Base-by-base conservation (phyloP, 768 basidiomycete genomes). In the Cyclocybe cylindracea region DNA sequence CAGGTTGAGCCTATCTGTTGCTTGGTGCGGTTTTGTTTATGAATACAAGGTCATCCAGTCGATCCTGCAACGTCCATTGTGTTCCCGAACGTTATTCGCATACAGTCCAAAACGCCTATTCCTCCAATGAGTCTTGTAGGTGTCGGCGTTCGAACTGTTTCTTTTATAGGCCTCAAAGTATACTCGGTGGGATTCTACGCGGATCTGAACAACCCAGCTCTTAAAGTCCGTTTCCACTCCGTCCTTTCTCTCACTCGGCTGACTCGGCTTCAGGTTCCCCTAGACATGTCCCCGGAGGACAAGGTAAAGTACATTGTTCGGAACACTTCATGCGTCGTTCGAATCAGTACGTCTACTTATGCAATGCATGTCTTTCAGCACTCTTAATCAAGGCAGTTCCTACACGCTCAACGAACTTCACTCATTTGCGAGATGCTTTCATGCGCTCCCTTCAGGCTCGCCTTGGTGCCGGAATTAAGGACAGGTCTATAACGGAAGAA, bases 101-200 rank as follows among this genome's bases (percentile, higher is more conserved):
- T 90, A 16, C 84, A 85, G 14, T 82, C 87, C 32, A 87, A 84
- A 59, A 68, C 80, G 11, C 78, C 82, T 8, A 67, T 82, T 5
- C 83, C 88, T 7, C 69, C 78, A 2, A 80, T 91, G 60, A 79
- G 83, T 9, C 78, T 96, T 5, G 71, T 97, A 14, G 94, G 94
- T 5, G 72, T 92, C 1, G 94, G 94, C 18, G 91, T 94, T 36
- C 78, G 94, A 44, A 91, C 86, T 0, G 93, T 97, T 31, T 93
- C 92, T 10, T 94, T 97, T 69, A 75, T 96, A 36, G 79, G 86
- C 6, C 82, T 97, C 56, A 85, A 91, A 63, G 94, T 96, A 11
- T 97, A 97, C 69, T 89, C 88, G 9, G 84, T 92, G 33, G 94
- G 82, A 2, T 93, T 97, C 70, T 97, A 96, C 66, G 88, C 91